Evolutionary conservation across 2,329 filamentous ascomycete species (phyloP).

Genomic region (Colletotrichum sojae): DNA sequence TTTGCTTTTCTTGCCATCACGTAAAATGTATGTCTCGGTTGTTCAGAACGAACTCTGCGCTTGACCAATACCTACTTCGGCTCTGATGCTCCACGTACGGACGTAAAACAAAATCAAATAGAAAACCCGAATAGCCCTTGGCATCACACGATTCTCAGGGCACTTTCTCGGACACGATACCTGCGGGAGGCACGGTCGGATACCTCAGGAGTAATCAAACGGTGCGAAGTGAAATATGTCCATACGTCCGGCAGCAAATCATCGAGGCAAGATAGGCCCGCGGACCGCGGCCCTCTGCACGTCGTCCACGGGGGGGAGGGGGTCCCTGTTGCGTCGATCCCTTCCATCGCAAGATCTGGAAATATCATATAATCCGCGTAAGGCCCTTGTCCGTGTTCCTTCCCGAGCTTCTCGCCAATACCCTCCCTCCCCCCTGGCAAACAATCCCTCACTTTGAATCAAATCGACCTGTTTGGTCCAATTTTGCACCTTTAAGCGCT

Average conservation of each 20-base stretch:
- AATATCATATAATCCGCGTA: too few relatives aligned
- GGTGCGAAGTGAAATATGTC: conserved; percentile 1
- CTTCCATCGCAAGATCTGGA: not conserved
- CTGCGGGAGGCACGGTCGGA: not conserved
- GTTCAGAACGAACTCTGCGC: not conserved
- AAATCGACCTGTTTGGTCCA: too few relatives aligned
- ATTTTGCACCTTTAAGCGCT: too few relatives aligned
- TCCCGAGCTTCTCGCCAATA: not conserved
- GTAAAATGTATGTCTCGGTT: conserved; percentile 27
- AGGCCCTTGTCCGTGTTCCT: not conserved
- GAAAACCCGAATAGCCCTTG: not conserved
- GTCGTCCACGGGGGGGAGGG: not conserved
- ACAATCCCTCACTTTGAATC: too few relatives aligned
- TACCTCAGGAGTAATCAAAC: not conserved
- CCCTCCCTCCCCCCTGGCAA: too few relatives aligned
- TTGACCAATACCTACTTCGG: not conserved
- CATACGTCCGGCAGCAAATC: not conserved
- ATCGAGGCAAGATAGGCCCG: too few relatives aligned
- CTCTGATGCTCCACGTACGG: not conserved
- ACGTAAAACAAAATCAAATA: too few relatives aligned
- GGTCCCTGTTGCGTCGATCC: not conserved
- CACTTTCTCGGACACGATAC: not conserved
- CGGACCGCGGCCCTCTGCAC: not conserved
- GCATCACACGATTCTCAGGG: conserved; percentile 17
- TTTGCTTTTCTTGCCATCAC: conserved; percentile 23